Percentiles rank a stretch among this genome's conserved stretches.
Evolutionary conservation across 2,329 filamentous ascomycete genomes (phyloP).

Genomic region (Parafenestella ontariensis): DNA sequence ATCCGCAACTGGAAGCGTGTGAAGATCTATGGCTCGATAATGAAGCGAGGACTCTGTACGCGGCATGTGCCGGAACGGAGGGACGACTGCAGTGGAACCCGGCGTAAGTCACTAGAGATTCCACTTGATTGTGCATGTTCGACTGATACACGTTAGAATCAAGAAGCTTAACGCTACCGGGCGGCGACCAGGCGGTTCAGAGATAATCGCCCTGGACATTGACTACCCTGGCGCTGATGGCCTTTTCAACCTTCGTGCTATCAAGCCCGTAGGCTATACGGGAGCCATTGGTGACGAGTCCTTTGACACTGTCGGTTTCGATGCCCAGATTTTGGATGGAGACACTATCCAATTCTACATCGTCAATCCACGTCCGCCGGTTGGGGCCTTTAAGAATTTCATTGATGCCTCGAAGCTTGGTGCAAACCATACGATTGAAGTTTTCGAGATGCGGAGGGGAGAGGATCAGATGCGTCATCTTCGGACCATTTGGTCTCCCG

Average conservation of each 20-base stretch:
- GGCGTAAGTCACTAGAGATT: constrained; percentile 19
- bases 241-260: constrained; percentile 30
- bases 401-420: constrained; percentile 31
- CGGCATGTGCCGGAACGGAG: constrained; percentile 35
- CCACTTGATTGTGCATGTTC: background rate
- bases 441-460: constrained; percentile 33
- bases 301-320: constrained; percentile 37
- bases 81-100: constrained; percentile 34
- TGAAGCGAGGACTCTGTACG: constrained; percentile 33
- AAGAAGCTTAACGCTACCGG: constrained; percentile 28
- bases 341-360: constrained; percentile 38
- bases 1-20: constrained; percentile 36
- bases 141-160: constrained; percentile 16
- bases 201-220: constrained; percentile 39
- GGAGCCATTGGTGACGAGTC: constrained; percentile 30
- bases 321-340: constrained; percentile 30
- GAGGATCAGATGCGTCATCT: constrained; percentile 32
- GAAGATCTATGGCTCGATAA: constrained; percentile 44
- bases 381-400: constrained; percentile 28
- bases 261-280: constrained; percentile 29
- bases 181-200: constrained; percentile 28
- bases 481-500: constrained; percentile 24
- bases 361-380: constrained; percentile 35
- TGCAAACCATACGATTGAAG: constrained; percentile 35
- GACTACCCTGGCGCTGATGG: constrained; percentile 32